Evolutionary conservation across 1,284 basidiomycete genomes (phyloP).

Genomic region (Porodaedalea pini): DNA sequence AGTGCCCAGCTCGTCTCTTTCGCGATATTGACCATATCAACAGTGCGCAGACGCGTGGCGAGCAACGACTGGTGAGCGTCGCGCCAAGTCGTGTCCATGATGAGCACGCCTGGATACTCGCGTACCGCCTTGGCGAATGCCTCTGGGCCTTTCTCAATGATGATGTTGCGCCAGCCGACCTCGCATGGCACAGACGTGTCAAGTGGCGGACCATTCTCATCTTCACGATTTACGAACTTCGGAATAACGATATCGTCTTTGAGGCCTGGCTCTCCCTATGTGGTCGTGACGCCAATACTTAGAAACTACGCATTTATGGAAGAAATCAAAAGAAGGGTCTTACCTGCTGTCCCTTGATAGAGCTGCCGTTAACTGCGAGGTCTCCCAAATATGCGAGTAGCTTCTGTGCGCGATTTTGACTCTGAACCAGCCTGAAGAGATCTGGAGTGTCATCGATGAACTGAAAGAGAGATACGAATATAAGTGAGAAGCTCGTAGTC

Average conservation of each 20-base stretch:
- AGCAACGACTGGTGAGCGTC: conserved; percentile 98
- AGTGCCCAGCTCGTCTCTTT: conserved; percentile 96
- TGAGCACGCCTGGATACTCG: conserved; percentile 90
- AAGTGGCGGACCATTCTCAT: conserved; percentile 64
- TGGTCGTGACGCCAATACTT: conserved; percentile 15
- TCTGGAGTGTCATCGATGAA: conserved; percentile 99
- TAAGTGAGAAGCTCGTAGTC: not conserved
- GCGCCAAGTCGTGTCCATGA: conserved; percentile 99
- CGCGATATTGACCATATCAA: conserved; percentile 98
- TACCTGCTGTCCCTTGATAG: conserved; percentile 86
- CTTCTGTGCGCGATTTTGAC: conserved; percentile 98
- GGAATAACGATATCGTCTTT: conserved; percentile 88
- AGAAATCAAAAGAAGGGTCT: conserved; percentile 19
- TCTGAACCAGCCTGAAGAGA: conserved; percentile 97
- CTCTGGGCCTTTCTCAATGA: conserved; percentile 96
- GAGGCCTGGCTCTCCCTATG: conserved; percentile 89
- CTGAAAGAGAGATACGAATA: conserved; percentile 37
- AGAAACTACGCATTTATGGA: not conserved
- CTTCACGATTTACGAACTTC: conserved; percentile 73
- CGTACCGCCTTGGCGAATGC: conserved; percentile 98
- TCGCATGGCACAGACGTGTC: conserved; percentile 84
- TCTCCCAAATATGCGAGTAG: conserved; percentile 96
- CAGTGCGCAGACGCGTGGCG: conserved; percentile 93
- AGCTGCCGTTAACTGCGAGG: conserved; percentile 96
- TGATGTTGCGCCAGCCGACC: conserved; percentile 97